Base-by-base conservation (phyloP, 1,284 basidiomycete genomes). In the Cutaneotrichosporon spelunceum region DNA sequence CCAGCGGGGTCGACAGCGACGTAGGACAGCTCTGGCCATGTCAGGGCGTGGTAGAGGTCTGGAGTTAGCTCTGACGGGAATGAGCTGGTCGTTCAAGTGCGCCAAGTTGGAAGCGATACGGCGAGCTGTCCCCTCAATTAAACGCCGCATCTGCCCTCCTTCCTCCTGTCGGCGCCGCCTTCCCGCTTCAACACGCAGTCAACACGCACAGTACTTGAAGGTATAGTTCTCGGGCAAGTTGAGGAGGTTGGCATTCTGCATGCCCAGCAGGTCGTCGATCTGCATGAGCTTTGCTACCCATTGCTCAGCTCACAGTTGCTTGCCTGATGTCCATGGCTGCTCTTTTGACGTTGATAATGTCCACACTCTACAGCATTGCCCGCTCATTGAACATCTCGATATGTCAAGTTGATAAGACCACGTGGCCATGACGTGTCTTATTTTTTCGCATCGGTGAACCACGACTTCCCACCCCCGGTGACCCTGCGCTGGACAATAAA, bases 1-100 rank as follows among this genome's bases (percentile, higher is more conserved):
- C 93, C 92, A 71, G 87, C 87, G 63, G 87, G 84, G 72, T 95
- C 91, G 73, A 95, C 92, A 0, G 93, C 94, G 21, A 98, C 92
- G 74, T 90, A 98, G 3, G 92, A 95, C 24, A 97, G 83, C 67
- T 92, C 88, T 1, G 94, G 94, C 94, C 94, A 98, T 10, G 88
- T 92, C 72, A 94, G 80, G 8, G 86, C 83, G 73, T 95, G 91
- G 76, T 91, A 93, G 55, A 93, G 83, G 82, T 95, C 93, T 96
- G 57, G 4, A 9, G 61, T 58, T 11, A 66, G 60, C 34, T 44
- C n/a, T n/a, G 16, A 23, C 7, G 16, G n/a, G 39, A 1, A 6
- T 6, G 16, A 42, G 39, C 39, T 42, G 39, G 19, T n/a, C 19
- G 19, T 1, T 7, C 34, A 16, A 36, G 34, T 3, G 34, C 34